Evolutionary conservation across 192 early-diverging fungal species (phyloP).

Genomic region (Podila epicladia): DNA sequence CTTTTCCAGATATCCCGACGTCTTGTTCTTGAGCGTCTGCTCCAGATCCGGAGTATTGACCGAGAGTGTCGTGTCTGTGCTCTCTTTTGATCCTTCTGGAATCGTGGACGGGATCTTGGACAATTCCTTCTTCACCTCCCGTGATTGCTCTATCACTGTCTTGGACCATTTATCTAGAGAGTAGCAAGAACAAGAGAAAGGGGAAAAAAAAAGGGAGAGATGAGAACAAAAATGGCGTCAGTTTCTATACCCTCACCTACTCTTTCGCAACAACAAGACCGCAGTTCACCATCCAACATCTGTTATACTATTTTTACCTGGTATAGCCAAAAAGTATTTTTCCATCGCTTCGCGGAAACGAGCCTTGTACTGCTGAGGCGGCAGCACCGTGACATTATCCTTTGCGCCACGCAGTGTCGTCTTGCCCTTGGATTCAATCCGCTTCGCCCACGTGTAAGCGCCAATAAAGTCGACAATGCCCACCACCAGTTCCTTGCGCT

Average conservation of each 20-base stretch:
- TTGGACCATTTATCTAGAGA: slow-evolving; percentile 48
- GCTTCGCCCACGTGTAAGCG: slow-evolving; percentile 98
- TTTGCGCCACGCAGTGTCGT: slow-evolving; percentile 73
- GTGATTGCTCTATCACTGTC: slow-evolving; percentile 28
- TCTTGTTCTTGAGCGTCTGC: slow-evolving; percentile 26
- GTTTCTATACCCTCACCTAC: not conserved
- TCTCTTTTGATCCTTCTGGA: slow-evolving; percentile 31
- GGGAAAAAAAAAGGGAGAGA: not conserved
- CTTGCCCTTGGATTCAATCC: slow-evolving; percentile 84
- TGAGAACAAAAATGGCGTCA: not conserved
- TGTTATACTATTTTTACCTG: slow-evolving; percentile 60
- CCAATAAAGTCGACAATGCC: slow-evolving; percentile 92
- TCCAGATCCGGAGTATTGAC: slow-evolving; percentile 10
- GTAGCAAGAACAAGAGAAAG: not conserved
- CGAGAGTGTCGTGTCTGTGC: not conserved
- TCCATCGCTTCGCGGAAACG: slow-evolving; percentile 93
- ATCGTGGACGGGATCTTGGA: slow-evolving; percentile 5
- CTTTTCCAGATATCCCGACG: slow-evolving; percentile 44
- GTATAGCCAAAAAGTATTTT: slow-evolving; percentile 86
- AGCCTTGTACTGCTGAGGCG: slow-evolving; percentile 92
- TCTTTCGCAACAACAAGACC: not conserved
- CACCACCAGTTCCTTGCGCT: slow-evolving; percentile 85
- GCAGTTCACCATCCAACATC: not conserved
- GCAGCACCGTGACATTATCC: slow-evolving; percentile 89
- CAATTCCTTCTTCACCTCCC: slow-evolving; percentile 21